Evolutionary conservation across 257 asterid genomes (phyloP), one percentile per base, ranked within the genome.

Genomic region (Scutellaria barbata): DNA sequence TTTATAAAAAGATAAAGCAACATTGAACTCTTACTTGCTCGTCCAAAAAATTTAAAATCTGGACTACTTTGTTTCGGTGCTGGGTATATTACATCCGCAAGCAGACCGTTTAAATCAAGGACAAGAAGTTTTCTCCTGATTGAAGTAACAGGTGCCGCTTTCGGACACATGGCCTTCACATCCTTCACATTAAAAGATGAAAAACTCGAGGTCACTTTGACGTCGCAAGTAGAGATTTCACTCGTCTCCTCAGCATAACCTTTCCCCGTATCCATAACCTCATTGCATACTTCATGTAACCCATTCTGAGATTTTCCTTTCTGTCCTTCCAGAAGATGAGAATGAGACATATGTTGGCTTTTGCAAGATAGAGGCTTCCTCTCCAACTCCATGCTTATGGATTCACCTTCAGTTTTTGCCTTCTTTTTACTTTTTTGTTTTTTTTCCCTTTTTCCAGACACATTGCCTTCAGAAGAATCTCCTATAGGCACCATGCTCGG

Each of bases 51-150:
- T 58, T 62, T 59, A 43, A 10, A 55, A 71, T 85, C 89, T 45
- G 78, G 80, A 39, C 43, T 63, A 56, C 74, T 12, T 4, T 69
- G 73, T 41, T 35, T 77, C 35, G 97, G 89, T 37, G 86, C 76
- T 64, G 90, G 85, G 80, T 4, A 47, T 53, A 90, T 81, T 72
- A 93, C 76, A 70, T 90, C 89, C 2, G 92, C 97, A 77, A 93
- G 92, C 78, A 93, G 73, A 69, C 98, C 98, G 80, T 93, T 93
- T 63, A 93, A 41, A 82, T 93, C 98, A 73, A 93, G 95, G 71
- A 93, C 86, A 67, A 93, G 81, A 78, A 93, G 97, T 73, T 89
- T 93, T 81, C 81, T 84, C 81, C 85, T 84, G 55, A 66, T 17
- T 73, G 83, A 71, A 63, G 57, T 54, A 64, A 30, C 7, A 2